Evolutionary conservation across 148 eudicot genomes (phyloP), one percentile per base, ranked within the genome.

Genomic region (Chenopodium quinoa): DNA sequence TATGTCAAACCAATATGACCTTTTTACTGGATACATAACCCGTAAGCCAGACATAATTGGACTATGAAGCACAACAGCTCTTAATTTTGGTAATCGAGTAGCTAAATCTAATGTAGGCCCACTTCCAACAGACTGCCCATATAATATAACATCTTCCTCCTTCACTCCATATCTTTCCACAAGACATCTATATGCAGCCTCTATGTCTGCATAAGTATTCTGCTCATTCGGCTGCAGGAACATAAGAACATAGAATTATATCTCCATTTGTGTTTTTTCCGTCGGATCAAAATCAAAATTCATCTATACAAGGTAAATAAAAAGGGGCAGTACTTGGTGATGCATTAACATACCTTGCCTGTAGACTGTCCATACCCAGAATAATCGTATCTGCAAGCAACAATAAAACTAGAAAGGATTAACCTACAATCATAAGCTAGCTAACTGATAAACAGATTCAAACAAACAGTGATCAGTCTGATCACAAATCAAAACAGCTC

Each of bases 41-140:
- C 97, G 92, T 67, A 94, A 86, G 63, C 98, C 98, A 71, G 98
- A 94, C 88, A 91, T 84, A 65, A 94, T 94, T 9, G 98, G 95
- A 82, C 98, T 94, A 86, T 94, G 98, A 80, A 94, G 93, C 79
- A 93, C 97, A 73, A 94, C 92, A 4, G 97, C 97, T 86, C 97
- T 92, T 84, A 92, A 88, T 68, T 89, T 91, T 25, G 91, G 88
- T 63, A 92, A 81, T 62, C 90, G 91, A n/a, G 91, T 88, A 56
- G 95, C 95, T 89, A 93, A 86, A 82, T 95, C 97, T 90, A 93
- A 84, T 37, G 97, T 95, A 31, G 97, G 97, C 4, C 98, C 98
- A 82, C 98, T 95, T 34, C 98, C 98, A 81, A 93, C 97, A 70
- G 98, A 95, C 82, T 95, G 98, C 58, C 98, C 98, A 17, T 95